Conservation (phyloP, 495 filamentous ascomycete species). For the Hypoxylon lenormandii region DNA sequence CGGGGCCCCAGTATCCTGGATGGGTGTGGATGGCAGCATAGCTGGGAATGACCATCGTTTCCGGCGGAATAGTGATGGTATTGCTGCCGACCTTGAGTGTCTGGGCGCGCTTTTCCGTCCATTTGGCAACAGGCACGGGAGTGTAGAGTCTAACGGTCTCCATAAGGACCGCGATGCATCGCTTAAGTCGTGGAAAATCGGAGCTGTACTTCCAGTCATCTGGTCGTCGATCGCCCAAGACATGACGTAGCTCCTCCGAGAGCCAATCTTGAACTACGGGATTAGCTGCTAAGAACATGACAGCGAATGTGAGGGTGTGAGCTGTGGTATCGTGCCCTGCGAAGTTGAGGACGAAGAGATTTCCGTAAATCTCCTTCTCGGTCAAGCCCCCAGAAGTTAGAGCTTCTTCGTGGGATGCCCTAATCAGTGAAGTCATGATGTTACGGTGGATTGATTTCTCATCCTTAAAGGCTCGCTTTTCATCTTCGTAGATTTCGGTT, state of each 20-base stretch:
- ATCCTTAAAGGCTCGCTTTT: conserved; percentile 4
- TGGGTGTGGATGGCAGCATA: conserved; percentile 35
- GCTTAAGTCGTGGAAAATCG: conserved; percentile 57
- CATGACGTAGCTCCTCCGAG: conserved; percentile 36
- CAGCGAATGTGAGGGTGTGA: conserved; percentile 61
- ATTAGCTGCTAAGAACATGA: conserved; percentile 61
- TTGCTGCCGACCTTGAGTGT: conserved; percentile 21
- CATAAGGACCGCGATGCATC: conserved; percentile 60
- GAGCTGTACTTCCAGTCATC: conserved; percentile 54
- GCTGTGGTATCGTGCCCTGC: conserved; percentile 69
- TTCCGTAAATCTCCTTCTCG: conserved; percentile 62
- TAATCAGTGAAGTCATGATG: conserved; percentile 37
- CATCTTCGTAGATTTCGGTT: conserved; percentile 40
- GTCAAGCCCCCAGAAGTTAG: conserved; percentile 30
- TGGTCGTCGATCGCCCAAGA: conserved; percentile 39
- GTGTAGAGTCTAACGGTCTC: conserved; percentile 65
- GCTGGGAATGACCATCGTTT: conserved; percentile 29
- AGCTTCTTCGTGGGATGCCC: conserved; percentile 22
- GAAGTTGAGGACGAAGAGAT: conserved; percentile 66
- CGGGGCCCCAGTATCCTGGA: conserved; percentile 41
- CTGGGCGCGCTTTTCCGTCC: conserved; percentile 45
- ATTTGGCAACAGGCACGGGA: conserved; percentile 58
- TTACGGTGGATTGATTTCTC: conserved; percentile 10
- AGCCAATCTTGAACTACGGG: conserved; percentile 59
- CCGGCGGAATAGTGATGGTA: conserved; percentile 29